Evolutionary conservation across 2,329 filamentous ascomycete genomes (phyloP).

Genomic region (Ambrosiella xylebori): DNA sequence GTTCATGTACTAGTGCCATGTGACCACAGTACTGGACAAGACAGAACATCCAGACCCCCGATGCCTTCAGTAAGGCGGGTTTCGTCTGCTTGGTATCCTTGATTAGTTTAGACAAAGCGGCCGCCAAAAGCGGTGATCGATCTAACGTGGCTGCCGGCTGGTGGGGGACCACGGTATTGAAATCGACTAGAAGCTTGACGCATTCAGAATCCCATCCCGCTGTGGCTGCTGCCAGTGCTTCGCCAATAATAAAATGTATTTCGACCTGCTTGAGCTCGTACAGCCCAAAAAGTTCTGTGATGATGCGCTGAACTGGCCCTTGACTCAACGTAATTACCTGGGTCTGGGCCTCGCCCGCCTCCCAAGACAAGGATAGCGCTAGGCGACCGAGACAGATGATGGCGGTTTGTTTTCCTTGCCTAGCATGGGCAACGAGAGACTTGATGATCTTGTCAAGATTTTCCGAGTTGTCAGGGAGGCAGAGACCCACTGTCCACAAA

Average conservation of each 20-base stretch:
- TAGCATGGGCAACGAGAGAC: slow-evolving; percentile 49
- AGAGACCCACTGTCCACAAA: slow-evolving; percentile 29
- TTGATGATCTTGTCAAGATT: slow-evolving; percentile 31
- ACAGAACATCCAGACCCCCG: slow-evolving; percentile 87
- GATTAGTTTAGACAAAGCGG: slow-evolving; percentile 55
- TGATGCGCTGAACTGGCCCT: slow-evolving; percentile 28
- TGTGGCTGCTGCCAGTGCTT: slow-evolving; percentile 64
- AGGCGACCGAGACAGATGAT: slow-evolving; percentile 68
- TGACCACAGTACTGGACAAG: slow-evolving; percentile 81
- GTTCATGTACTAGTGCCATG: slow-evolving; percentile 52
- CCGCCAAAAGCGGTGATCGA: slow-evolving; percentile 26
- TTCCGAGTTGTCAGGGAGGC: slow-evolving; percentile 18
- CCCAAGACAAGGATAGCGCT: slow-evolving; percentile 40
- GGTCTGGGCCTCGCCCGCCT: slow-evolving; percentile 1
- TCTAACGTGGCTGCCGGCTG: slow-evolving; percentile 14
- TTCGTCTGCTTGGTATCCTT: slow-evolving; percentile 68
- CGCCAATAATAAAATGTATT: slow-evolving; percentile 77
- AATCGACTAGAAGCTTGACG: slow-evolving; percentile 57
- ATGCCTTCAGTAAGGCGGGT: slow-evolving; percentile 76
- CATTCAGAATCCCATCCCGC: slow-evolving; percentile 72
- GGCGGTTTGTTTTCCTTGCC: slow-evolving; percentile 64
- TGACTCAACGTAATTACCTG: slow-evolving; percentile 17
- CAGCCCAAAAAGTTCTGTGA: slow-evolving; percentile 55
- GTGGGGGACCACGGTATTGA: slow-evolving; percentile 29
- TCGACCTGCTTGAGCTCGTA: slow-evolving; percentile 77